Base-by-base conservation (phyloP, 208 protist genomes). In the Angomonas ambiguus region DNA sequence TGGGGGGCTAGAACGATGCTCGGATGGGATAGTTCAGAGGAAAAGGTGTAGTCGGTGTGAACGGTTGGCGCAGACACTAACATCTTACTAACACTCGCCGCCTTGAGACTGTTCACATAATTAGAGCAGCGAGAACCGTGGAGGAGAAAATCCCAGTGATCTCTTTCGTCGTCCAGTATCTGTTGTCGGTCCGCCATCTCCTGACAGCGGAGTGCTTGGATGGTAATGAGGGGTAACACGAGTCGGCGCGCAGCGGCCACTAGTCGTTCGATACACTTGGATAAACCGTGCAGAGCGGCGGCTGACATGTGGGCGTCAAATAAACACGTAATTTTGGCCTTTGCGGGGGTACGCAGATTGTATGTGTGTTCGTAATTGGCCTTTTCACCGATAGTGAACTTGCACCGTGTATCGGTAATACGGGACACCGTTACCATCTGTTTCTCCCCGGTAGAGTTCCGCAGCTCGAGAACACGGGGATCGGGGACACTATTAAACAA, bases 401-500 rank as follows among this genome's bases (percentile, higher is more conserved):
- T 94, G 67, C 79, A 93, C 28, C 79, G 72, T 56, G 77, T 71
- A 38, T 90, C 81, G 24, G 65, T 76, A n/a, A 96, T 73, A 30
- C 84, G 83, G 42, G 70, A 78, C 42, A 93, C 84, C 2, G 73
- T 83, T 8, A 96, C 82, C 20, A 79, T 65, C 34, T 81, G 65
- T 30, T 83, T 71, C 41, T 88, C 83, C 6, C 80, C 76, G 28
- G 67, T 67, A 38, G 65, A 69, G 74, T 72, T 83, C 51, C 73
- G 79, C 61, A 96, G 71, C 56, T 91, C 79, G 58, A 96, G 80
- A 18, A 84, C 53, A 20, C 88, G 87, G 51, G 79, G 91, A 67
- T 96, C 86, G 0, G 91, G 80, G 20, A 83, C 69, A 65, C 85
- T 91, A 45, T 87, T 86, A 71, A 96, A 96, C 41, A 96, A 67